A percentile compares a stretch with the other conserved stretches of the same genome.
These are phyloP conservation scores for Lepidopterella palustris DNA, from an alignment of 495 filamentous ascomycete species.

Conservation along the genomic window DNA sequence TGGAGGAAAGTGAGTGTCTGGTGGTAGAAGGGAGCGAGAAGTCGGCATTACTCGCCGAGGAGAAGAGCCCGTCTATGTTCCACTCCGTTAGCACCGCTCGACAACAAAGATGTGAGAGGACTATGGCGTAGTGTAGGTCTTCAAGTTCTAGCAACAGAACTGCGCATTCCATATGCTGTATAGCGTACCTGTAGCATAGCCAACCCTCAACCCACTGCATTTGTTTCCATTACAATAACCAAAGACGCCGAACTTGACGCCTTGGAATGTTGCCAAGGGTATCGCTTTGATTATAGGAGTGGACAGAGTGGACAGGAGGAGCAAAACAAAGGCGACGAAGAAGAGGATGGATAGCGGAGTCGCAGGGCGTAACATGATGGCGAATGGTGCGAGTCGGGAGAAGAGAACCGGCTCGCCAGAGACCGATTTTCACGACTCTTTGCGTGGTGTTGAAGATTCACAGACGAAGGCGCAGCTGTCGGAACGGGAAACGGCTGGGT, in stretches of 20 bases:
- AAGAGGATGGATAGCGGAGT: constrained; percentile 86
- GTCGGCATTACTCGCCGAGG: constrained; percentile 40
- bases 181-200: constrained; percentile 76
- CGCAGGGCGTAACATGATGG: constrained; percentile 73
- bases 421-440: constrained; percentile 18
- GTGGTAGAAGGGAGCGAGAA: constrained; percentile 71
- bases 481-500: constrained; percentile 2
- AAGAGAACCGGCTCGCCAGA: constrained; percentile 21
- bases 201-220: constrained; percentile 72
- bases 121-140: too few relatives aligned
- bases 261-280: constrained; percentile 67
- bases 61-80: constrained; percentile 38
- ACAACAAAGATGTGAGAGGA: too few relatives aligned
- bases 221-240: constrained; percentile 64
- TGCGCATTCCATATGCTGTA: background rate
- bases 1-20: constrained; percentile 78
- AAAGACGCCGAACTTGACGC: constrained; percentile 85
- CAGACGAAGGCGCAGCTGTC: constrained; percentile 4
- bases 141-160: too few relatives aligned
- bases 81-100: constrained; percentile 8
- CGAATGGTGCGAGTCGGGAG: constrained; percentile 10
- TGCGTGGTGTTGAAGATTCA: constrained; percentile 5
- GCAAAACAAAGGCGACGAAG: constrained; percentile 73
- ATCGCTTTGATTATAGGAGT: constrained; percentile 84
- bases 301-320: constrained; percentile 85